Base-by-base conservation (phyloP, 192 early-diverging fungal genomes). In the Coemansia sp. region DNA sequence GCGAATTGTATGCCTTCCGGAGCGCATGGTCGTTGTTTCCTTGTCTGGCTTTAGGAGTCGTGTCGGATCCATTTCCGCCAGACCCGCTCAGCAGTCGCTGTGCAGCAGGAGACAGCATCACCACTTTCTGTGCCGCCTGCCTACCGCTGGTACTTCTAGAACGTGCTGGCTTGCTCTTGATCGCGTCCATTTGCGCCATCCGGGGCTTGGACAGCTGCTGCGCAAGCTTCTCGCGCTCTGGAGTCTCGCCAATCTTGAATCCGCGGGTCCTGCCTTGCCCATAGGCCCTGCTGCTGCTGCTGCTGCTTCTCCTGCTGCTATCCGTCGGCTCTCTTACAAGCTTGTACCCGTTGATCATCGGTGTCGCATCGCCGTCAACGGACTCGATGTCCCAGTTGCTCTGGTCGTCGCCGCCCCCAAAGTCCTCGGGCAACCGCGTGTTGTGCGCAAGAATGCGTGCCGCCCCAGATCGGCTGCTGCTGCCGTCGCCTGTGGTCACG, bases 21-120 rank as follows among this genome's bases (percentile, higher is more conserved):
- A 79, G 53, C 16, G 41, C 32, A 15, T 74, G 41, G 23, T 48
- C 53, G 42, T 58, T 19, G 0, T 18, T 39, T 53, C 21, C 26
- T 11, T 53, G 50, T 3, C 7, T 11, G 8, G 13, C 48, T 5
- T 32, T 16, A 12, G 45, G 62, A 13, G 61, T 45, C 23, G 49
- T 9, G 43, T 3, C 23, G 7, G 39, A 11, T 15, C 16, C 38
- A 15, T 39, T 23, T 18, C 40, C 12, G 9, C 39, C 37, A 6
- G 57, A 61, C 47, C 63, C 41, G 5, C 43, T 53, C 66, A 81
- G 54, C 23, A 82, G 67, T n/a, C 67, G 42, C 38, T 50, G 70
- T 11, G 71, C 79, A 6, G 79, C 79, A 41, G 79, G 79, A 1
- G 79, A 82, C 23, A 82, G 40, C 61, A 68, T 54, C 1, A 44